Base-by-base conservation (phyloP, 768 basidiomycete genomes). In the Pilatotrama ljubarskyi region DNA sequence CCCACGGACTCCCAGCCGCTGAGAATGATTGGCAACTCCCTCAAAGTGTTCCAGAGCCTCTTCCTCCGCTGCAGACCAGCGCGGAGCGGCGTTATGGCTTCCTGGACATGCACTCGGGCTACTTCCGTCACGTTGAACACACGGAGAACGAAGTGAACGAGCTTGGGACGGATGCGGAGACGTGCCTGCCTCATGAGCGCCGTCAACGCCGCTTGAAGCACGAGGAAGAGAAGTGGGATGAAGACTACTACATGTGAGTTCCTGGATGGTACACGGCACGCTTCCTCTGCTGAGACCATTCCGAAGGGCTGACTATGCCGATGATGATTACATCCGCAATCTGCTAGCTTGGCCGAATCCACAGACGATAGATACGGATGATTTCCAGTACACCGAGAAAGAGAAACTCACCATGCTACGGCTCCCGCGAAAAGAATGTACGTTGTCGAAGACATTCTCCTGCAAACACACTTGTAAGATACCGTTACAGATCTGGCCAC, bases 131-230 rank as follows among this genome's bases (percentile, higher is more conserved):
- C 71, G 85, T 86, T 9, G 74, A 75, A n/a, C 82, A 91, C 65
- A 82, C 82, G 2, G 90, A 88, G 68, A 93, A 93, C 68, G 92
- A 93, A 68, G 77, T 92, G 11, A 90, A 93, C 67, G 91, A 92
- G 67, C 79, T 93, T 14, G 91, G 90, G 4, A 51, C 75, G 17
- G 81, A 86, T 61, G 86, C 81, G 14, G 92, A 95, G 74, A 78
- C 69, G 1, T 82, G 81, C 53, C 69, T 76, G 13, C 72, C 67
- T 13, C 69, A 72, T 3, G 84, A 87, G 62, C 81, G 91, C 37
- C 78, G 84, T 26, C 64, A 59, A 41, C 77, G 76, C 59, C 82
- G 91, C 48, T 63, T 84, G 11, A 70, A 74, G 55, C 85, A 84
- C 61, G 92, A 93, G 70, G 78, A 93, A 38, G 77, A 80, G 29